A percentile compares a stretch with the other conserved stretches of the same genome.
These are phyloP conservation scores for Zygoascus bituminiphila DNA, from an alignment of 805 yeast genomes.

Conservation along the genomic window DNA sequence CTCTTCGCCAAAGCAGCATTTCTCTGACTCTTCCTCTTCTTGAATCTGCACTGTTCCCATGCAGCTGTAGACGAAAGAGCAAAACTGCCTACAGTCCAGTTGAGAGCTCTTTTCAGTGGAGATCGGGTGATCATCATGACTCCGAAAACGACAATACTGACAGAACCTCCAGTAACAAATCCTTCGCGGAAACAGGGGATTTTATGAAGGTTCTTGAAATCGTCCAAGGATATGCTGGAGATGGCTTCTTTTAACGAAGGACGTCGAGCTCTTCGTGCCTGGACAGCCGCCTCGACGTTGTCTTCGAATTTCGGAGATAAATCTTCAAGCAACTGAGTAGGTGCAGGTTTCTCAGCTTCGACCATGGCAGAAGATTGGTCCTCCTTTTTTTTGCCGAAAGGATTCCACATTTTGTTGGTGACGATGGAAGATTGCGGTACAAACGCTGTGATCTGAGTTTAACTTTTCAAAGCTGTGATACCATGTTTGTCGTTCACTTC, in stretches of 20 bases:
- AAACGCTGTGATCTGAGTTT: too few relatives aligned
- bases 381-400: not conserved
- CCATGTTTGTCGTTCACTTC: too few relatives aligned
- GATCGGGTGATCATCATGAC: conserved; percentile 23
- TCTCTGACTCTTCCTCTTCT: conserved; percentile 55
- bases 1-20: conserved; percentile 60
- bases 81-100: conserved; percentile 81
- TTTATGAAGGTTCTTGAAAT: conserved; percentile 25
- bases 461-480: too few relatives aligned
- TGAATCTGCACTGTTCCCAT: conserved; percentile 86
- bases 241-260: conserved; percentile 16
- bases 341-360: not conserved
- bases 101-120: conserved; percentile 42
- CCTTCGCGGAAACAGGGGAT: conserved; percentile 33
- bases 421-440: too few relatives aligned
- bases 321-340: conserved; percentile 22
- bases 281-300: conserved; percentile 13
- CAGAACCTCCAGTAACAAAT: conserved; percentile 29
- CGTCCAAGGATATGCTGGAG: conserved; percentile 20
- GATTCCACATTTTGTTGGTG: not conserved
- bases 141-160: conserved; percentile 24
- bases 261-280: conserved; percentile 12
- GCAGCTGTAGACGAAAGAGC: conserved; percentile 72
- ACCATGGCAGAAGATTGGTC: not conserved
- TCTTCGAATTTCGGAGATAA: conserved; percentile 27